Conservation (phyloP, 164 flowering plant species). For the Berberis thunbergii region DNA sequence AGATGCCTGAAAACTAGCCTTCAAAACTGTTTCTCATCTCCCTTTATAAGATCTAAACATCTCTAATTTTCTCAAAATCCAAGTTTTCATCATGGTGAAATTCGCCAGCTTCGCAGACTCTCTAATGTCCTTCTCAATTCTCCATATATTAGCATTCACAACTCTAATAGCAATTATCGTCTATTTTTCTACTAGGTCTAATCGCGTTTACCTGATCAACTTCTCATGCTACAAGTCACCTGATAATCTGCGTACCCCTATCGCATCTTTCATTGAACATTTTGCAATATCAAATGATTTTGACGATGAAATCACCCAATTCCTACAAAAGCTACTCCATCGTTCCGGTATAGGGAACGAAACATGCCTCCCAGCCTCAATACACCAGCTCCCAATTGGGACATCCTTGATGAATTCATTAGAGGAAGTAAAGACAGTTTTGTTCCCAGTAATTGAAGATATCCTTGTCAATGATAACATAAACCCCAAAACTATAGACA, state of each 20-base stretch:
- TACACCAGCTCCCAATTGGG: slow-evolving; percentile 30
- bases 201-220: slow-evolving; percentile 41
- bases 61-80: no score
- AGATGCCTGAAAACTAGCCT: no score
- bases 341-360: slow-evolving; percentile 44
- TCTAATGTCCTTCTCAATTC: slow-evolving; percentile 6
- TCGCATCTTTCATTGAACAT: slow-evolving; percentile 31
- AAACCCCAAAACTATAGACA: slow-evolving; percentile 7
- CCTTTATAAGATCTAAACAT: no score
- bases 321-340: slow-evolving; percentile 20
- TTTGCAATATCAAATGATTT: neutral
- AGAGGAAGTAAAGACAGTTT: slow-evolving; percentile 29
- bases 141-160: slow-evolving; percentile 13
- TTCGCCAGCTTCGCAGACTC: neutral
- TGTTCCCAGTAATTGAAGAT: slow-evolving; percentile 30
- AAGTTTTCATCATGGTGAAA: neutral
- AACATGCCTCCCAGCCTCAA: slow-evolving; percentile 21
- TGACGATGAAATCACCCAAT: slow-evolving; percentile 18
- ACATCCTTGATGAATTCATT: slow-evolving; percentile 12
- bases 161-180: slow-evolving; percentile 7
- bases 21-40: no score
- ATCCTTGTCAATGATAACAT: slow-evolving; percentile 33
- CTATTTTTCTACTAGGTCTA: slow-evolving; percentile 14
- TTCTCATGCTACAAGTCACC: slow-evolving; percentile 43
- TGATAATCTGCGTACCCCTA: slow-evolving; percentile 21